Base-by-base conservation (phyloP, 2,329 filamentous ascomycete species). In the Trichoderma lentiforme region DNA sequence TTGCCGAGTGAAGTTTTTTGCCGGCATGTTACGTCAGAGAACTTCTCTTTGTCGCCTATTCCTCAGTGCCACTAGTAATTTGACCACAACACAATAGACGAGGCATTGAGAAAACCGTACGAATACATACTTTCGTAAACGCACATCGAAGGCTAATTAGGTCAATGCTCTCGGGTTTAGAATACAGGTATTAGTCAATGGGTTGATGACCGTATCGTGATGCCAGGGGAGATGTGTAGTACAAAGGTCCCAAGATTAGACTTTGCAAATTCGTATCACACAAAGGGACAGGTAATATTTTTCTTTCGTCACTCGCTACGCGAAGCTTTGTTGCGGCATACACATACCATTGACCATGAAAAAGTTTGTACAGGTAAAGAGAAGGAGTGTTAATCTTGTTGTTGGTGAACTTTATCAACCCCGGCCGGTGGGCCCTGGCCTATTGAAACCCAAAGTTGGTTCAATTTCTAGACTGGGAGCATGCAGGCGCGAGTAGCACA, bases 1-100 rank as follows among this genome's bases (percentile, higher is more conserved):
- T 51, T 70, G 66, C 66, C 66, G 57, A 70, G 66, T 70, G 26
- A 70, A 14, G 39, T 26, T 28, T 28, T 67, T 60, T 70, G 66
- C 57, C 66, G 57, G 39, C 57, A 47, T 70, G 56, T 39, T 70
- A 62, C 66, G 57, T 69, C 66, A 69, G 66, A 70, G 28, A 61
- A 30, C 14, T 58, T 57, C 57, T 39, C 53, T 62, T 70, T 36
- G 66, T 43, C 39, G 39, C 8, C 56, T 47, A 53, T 47, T 39
- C 14, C 53, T 47, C 39, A 26, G 15, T 58, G 39, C 56, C 66
- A 32, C 66, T 53, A 62, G 39, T 47, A n/a, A 39, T 34, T 60
- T 28, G 26, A 34, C 26, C 56, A 28, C 34, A 36, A n/a, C 12
- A 32, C n/a, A 28, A 43, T 21, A 60, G 28, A 58, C 53, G 32